phyloP scores from a whole-genome alignment of 805 yeast species.

The Wickerhamiella siamensis region DNA sequence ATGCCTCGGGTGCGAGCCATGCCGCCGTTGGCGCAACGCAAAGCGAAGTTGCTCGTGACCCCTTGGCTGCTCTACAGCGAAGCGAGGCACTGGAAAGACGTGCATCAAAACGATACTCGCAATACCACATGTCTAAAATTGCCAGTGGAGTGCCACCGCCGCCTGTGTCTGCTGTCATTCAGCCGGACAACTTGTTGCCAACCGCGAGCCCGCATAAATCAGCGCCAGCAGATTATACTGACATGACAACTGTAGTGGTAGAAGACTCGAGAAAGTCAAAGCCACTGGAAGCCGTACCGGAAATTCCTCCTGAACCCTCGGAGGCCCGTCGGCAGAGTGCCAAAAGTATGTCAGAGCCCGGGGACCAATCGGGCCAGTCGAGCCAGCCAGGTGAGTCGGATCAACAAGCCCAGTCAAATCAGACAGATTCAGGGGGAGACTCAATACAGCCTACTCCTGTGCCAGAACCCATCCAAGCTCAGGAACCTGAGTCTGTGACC shows the following conservation, averaged over 20 bases:
- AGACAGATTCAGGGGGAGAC: too few relatives aligned
- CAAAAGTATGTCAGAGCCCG: background rate
- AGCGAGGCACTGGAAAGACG: slow-evolving; percentile 76
- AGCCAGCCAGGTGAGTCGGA: background rate
- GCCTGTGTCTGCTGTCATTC: background rate
- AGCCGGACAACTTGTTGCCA: slow-evolving; percentile 12
- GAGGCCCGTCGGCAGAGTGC: background rate
- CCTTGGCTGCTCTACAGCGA: slow-evolving; percentile 63
- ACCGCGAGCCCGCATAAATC: slow-evolving; percentile 14
- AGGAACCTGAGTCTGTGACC: too few relatives aligned
- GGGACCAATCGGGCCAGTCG: too few relatives aligned
- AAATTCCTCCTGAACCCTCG: background rate
- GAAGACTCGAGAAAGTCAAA: slow-evolving; percentile 1
- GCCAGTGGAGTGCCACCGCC: slow-evolving; percentile 12
- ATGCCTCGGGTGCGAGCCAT: background rate
- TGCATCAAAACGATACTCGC: slow-evolving; percentile 87
- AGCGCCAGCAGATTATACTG: slow-evolving; percentile 15
- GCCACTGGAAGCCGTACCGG: background rate
- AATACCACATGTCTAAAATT: slow-evolving; percentile 76
- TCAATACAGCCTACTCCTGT: background rate
- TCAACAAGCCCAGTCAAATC: background rate
- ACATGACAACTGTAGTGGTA: slow-evolving; percentile 7
- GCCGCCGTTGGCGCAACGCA: background rate
- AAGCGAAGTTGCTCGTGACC: slow-evolving; percentile 28
- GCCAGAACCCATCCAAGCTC: background rate